Conservation (phyloP, 345 rosid species). For the Euphorbia peplus region DNA sequence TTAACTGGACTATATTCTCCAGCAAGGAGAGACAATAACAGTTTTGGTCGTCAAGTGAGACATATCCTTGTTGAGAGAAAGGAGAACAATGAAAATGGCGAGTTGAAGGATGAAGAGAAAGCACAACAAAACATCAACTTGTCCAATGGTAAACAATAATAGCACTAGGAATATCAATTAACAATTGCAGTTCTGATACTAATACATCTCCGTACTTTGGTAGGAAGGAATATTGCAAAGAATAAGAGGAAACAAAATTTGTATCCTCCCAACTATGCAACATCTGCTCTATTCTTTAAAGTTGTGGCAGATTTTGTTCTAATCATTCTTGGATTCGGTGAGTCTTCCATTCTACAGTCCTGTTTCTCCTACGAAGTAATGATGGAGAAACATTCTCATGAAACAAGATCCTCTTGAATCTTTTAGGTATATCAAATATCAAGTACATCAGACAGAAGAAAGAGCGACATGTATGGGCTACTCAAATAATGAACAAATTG, state of each 20-base stretch:
- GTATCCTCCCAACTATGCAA: not conserved
- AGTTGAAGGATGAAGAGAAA: slow-evolving; percentile 4
- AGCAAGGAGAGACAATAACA: not conserved
- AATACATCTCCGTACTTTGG: not conserved
- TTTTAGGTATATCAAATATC: slow-evolving; percentile 1
- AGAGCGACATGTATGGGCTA: not conserved
- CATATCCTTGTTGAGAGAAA: not conserved
- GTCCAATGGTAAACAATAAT: not conserved
- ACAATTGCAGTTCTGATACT: not conserved
- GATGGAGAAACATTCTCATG: not conserved
- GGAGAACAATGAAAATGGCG: not conserved
- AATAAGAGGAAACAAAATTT: not conserved
- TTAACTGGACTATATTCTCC: not conserved
- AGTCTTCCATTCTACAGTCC: not conserved
- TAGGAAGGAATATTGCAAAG: not conserved
- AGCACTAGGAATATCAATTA: no score
- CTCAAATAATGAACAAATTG: not conserved
- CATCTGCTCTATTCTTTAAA: not conserved
- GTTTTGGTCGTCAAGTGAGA: not conserved
- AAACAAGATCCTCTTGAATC: not conserved
- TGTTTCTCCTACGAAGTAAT: not conserved
- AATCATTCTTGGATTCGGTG: slow-evolving; percentile 6
- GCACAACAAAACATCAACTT: not conserved
- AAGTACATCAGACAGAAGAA: not conserved
- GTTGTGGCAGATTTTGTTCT: not conserved